phyloP scores from a whole-genome alignment of 1,139 yeast species.

The Pichia sp. region DNA sequence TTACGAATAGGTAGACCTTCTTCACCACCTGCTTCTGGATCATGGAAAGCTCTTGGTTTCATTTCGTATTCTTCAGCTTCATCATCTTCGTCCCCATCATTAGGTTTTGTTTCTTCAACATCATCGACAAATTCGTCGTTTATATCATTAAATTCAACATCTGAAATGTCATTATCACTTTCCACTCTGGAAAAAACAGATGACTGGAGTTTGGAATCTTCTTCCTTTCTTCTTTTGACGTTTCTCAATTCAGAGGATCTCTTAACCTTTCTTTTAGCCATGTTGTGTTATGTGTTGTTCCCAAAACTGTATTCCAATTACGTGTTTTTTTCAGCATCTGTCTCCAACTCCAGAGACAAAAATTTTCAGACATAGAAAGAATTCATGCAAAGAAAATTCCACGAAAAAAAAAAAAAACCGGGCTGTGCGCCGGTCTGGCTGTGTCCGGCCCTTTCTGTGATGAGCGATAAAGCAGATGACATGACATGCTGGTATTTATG shows the following conservation, averaged over 20 bases:
- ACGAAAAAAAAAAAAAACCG: too few species aligned
- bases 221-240: constrained; percentile 46
- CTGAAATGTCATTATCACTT: constrained; percentile 17
- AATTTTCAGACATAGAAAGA: neutral
- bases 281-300: constrained; percentile 17
- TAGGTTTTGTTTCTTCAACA: neutral
- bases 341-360: too few species aligned
- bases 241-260: constrained; percentile 37
- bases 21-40: constrained; percentile 39
- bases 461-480: too few species aligned
- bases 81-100: constrained; percentile 1
- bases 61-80: constrained; percentile 47
- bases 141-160: constrained; percentile 22
- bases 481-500: too few species aligned
- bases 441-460: too few species aligned
- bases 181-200: constrained; percentile 15
- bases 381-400: neutral
- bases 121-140: constrained; percentile 24
- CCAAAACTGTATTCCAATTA: too few species aligned
- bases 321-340: too few species aligned
- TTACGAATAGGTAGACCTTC: constrained; percentile 82
- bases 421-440: too few species aligned
- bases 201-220: constrained; percentile 39
- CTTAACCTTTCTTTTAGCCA: constrained; percentile 44
- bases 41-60: constrained; percentile 42